These are phyloP conservation scores for Sporothrix luriei DNA, from an alignment of 2,329 filamentous ascomycete genomes.

Conservation along the genomic window DNA sequence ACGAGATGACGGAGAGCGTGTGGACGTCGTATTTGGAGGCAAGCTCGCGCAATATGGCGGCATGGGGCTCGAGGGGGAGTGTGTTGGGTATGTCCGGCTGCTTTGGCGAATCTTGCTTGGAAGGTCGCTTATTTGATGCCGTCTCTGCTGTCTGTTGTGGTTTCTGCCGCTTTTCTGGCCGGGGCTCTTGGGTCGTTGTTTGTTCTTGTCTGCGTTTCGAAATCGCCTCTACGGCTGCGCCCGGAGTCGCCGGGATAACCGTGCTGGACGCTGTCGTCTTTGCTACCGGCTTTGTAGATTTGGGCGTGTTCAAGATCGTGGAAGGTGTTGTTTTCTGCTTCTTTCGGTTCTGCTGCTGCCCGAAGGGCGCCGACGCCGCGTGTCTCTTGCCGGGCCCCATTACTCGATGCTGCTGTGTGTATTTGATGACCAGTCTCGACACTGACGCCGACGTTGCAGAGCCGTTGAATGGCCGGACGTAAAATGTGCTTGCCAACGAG, in stretches of 20 bases:
- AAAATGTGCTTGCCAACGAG: background rate
- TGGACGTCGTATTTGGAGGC: slow-evolving; percentile 54
- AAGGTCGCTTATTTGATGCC: slow-evolving; percentile 39
- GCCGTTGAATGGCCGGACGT: background rate
- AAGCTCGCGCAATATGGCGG: slow-evolving; percentile 50
- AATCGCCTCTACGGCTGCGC: background rate
- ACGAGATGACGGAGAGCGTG: slow-evolving; percentile 59
- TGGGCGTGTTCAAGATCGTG: background rate
- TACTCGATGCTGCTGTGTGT: background rate
- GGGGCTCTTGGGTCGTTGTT: slow-evolving; percentile 10
- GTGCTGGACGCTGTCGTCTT: background rate
- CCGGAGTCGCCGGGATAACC: slow-evolving; percentile 31
- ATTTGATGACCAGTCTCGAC: background rate
- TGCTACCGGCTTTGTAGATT: background rate
- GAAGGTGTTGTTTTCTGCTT: slow-evolving; percentile 28
- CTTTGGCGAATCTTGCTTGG: slow-evolving; percentile 26
- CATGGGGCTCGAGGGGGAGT: slow-evolving; percentile 45
- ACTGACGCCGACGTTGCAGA: too few species aligned
- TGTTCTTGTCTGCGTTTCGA: background rate
- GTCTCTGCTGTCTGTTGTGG: slow-evolving; percentile 39
- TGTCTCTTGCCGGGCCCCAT: slow-evolving; percentile 24
- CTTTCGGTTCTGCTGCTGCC: slow-evolving; percentile 20
- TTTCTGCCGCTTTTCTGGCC: slow-evolving; percentile 39
- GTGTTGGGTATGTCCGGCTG: slow-evolving; percentile 34
- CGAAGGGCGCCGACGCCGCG: background rate